Conservation (phyloP, 805 yeast genomes). For the Kregervanrija fluxuum region DNA sequence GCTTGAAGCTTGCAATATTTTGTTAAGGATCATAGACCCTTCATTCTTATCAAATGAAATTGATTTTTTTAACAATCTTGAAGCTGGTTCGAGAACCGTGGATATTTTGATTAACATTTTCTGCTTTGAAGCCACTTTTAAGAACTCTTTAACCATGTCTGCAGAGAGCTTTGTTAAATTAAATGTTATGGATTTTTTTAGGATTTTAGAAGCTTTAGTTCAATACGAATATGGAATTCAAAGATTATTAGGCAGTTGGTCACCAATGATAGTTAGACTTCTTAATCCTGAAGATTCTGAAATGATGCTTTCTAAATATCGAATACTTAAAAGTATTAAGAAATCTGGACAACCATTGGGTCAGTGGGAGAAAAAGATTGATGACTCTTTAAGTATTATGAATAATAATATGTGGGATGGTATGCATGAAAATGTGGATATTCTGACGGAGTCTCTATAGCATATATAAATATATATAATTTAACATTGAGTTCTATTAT, state of each 20-base stretch:
- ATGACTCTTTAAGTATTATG: too few relatives aligned
- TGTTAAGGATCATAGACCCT: too few relatives aligned
- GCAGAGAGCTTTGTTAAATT: slow-evolving; percentile 18
- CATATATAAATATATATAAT: neutral
- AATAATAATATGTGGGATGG: too few relatives aligned
- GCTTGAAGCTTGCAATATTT: too few relatives aligned
- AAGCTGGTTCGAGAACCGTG: too few relatives aligned
- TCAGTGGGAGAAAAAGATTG: too few relatives aligned
- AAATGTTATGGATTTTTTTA: slow-evolving; percentile 1
- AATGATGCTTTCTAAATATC: neutral
- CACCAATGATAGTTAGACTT: neutral
- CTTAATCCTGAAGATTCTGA: neutral
- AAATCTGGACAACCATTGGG: neutral
- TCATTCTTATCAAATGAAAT: too few relatives aligned
- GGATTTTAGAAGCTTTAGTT: slow-evolving; percentile 15
- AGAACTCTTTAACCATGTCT: neutral
- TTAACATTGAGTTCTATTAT: neutral
- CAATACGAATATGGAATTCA: slow-evolving; percentile 15
- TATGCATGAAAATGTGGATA: too few relatives aligned
- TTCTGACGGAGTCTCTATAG: too few relatives aligned
- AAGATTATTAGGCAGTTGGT: slow-evolving; percentile 21
- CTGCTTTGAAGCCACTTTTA: neutral
- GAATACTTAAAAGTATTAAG: neutral
- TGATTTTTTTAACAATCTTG: too few relatives aligned
- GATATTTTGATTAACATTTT: too few relatives aligned